Conservation (phyloP, 2,329 filamentous ascomycete species). For the Exophiala sp. region DNA sequence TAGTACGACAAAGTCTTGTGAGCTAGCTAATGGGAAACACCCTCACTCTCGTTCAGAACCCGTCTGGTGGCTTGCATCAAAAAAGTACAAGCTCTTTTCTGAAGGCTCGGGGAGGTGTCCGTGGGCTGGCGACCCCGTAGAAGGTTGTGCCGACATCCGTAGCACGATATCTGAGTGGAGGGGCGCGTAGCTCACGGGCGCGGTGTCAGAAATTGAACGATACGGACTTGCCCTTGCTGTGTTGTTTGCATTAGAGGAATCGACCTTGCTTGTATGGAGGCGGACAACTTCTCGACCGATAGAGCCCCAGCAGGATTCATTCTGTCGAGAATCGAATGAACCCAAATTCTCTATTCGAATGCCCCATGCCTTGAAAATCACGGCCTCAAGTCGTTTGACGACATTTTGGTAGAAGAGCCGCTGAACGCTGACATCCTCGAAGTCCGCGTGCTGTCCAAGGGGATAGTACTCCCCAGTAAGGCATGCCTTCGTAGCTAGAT, state of each 20-base stretch:
- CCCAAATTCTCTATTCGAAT: conserved; percentile 29
- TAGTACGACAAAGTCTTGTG: conserved; percentile 1
- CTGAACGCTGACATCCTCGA: conserved; percentile 29
- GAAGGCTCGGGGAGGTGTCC: conserved; percentile 1
- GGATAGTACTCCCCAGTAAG: conserved; percentile 29
- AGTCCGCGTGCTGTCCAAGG: conserved; percentile 17
- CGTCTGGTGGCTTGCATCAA: conserved; percentile 4
- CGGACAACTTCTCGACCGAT: conserved; percentile 26
- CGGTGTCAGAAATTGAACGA: conserved; percentile 8
- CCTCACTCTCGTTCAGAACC: conserved; percentile 1
- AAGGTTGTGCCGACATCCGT: conserved; percentile 6
- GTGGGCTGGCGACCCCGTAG: conserved; percentile 2
- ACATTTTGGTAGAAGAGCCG: conserved; percentile 31
- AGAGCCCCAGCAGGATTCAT: conserved; percentile 28
- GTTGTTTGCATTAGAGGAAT: conserved; percentile 6
- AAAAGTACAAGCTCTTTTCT: conserved; percentile 4
- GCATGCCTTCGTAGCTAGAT: conserved; percentile 31
- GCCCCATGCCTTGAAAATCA: conserved; percentile 30
- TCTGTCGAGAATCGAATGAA: conserved; percentile 24
- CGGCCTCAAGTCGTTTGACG: conserved; percentile 30
- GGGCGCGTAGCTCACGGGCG: conserved; percentile 4
- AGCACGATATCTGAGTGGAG: conserved; percentile 7
- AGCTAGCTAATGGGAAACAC: conserved; percentile 3
- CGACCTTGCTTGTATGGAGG: conserved; percentile 9
- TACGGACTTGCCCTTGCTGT: conserved; percentile 2